phyloP scores from a whole-genome alignment of 257 asterid species.

The Penstemon eatonii region DNA sequence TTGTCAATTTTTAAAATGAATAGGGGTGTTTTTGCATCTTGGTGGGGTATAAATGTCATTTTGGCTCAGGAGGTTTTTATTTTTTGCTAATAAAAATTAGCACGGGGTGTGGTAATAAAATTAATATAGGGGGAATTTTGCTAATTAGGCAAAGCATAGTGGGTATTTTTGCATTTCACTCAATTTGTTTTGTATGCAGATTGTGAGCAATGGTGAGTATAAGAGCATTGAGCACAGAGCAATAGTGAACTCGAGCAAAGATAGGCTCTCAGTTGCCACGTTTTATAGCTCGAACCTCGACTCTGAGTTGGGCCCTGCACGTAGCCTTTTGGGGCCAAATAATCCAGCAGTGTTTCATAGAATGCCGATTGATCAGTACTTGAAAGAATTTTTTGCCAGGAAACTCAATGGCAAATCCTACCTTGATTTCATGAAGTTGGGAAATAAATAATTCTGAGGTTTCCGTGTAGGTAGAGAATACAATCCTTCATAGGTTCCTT shows the following conservation, averaged over 20 bases:
- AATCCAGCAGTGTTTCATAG: constrained; percentile 43
- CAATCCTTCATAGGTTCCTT: no score
- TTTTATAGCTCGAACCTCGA: constrained; percentile 46
- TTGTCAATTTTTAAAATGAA: no score
- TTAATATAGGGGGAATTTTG: no score
- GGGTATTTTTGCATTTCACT: no score
- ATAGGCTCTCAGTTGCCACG: constrained; percentile 57
- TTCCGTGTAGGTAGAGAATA: no score
- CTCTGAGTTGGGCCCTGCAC: constrained; percentile 51
- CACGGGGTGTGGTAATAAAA: no score
- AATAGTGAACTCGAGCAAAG: constrained; percentile 40
- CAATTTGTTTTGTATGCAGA: constrained; percentile 30
- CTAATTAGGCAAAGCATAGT: no score
- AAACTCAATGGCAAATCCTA: constrained; percentile 49
- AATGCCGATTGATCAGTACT: constrained; percentile 32
- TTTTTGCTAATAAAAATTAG: no score
- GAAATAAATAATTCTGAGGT: background rate
- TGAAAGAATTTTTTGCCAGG: constrained; percentile 45
- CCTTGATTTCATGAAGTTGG: constrained; percentile 48
- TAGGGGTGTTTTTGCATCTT: no score
- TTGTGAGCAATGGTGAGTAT: constrained; percentile 52
- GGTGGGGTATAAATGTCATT: no score
- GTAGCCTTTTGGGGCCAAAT: constrained; percentile 37
- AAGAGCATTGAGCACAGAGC: constrained; percentile 60
- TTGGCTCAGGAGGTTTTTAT: no score